Percentiles rank a stretch among this genome's conserved stretches.
These are phyloP conservation scores for Cryptosporidium tyzzeri DNA, from an alignment of 169 alveolate genomes.

Conservation along the genomic window DNA sequence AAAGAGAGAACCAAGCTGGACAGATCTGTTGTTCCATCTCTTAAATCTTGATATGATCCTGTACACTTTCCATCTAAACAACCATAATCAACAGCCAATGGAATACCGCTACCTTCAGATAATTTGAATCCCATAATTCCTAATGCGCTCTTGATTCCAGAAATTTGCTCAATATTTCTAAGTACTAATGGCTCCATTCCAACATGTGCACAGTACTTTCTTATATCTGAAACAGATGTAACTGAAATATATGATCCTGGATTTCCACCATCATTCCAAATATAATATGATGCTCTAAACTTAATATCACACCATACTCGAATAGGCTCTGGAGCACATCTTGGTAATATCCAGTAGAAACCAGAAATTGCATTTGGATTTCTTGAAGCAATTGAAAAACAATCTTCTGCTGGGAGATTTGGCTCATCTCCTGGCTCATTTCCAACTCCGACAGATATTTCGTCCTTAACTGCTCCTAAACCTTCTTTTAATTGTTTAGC, in stretches of 20 bases:
- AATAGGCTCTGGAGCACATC: conserved; percentile 88
- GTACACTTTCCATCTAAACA: conserved; percentile 85
- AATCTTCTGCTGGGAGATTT: conserved; percentile 89
- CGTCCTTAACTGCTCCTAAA: conserved; percentile 74
- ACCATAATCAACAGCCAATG: conserved; percentile 88
- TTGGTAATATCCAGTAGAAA: conserved; percentile 91
- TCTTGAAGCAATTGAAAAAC: conserved; percentile 85
- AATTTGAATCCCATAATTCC: conserved; percentile 85
- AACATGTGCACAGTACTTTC: conserved; percentile 86
- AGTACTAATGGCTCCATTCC: conserved; percentile 90
- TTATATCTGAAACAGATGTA: conserved; percentile 83
- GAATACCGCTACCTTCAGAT: conserved; percentile 85
- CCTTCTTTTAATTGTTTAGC: conserved; percentile 79
- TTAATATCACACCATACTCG: conserved; percentile 91
- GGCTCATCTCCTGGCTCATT: conserved; percentile 85
- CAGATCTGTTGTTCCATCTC: conserved; percentile 80
- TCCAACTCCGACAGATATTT: conserved; percentile 72
- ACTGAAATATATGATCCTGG: conserved; percentile 82
- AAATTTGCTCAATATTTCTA: conserved; percentile 83
- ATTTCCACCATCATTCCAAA: conserved; percentile 80
- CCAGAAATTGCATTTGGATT: conserved; percentile 88
- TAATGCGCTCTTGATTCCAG: conserved; percentile 84
- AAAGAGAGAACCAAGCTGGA: conserved; percentile 80
- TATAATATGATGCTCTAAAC: conserved; percentile 87
- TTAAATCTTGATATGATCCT: conserved; percentile 86